These are phyloP conservation scores for Mycena vulgaris DNA, from an alignment of 768 basidiomycete species.

Conservation along the genomic window DNA sequence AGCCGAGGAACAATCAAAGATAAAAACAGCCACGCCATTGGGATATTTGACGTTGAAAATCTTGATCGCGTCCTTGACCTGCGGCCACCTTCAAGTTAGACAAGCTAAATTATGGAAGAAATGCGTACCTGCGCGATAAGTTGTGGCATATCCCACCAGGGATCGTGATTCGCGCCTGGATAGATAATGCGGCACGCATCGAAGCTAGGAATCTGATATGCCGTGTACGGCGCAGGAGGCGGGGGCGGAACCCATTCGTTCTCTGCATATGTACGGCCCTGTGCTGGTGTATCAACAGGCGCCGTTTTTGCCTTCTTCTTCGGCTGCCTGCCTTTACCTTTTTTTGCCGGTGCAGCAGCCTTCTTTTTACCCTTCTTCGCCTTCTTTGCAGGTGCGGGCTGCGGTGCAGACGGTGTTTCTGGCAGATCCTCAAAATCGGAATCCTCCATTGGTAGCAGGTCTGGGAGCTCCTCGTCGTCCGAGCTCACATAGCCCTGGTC, in stretches of 20 bases:
- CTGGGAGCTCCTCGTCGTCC: neutral
- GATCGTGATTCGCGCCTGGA: slow-evolving; percentile 42
- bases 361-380: neutral
- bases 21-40: slow-evolving; percentile 9
- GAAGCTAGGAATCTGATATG: slow-evolving; percentile 20
- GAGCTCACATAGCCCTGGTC: neutral
- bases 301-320: neutral
- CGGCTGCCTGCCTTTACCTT: neutral
- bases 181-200: slow-evolving; percentile 42
- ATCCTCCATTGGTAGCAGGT: neutral
- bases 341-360: neutral
- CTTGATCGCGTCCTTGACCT: slow-evolving; percentile 25
- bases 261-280: slow-evolving; percentile 5
- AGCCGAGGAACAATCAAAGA: slow-evolving; percentile 28
- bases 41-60: slow-evolving; percentile 36
- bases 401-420: neutral
- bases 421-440: neutral
- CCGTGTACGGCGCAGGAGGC: slow-evolving; percentile 13
- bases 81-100: neutral
- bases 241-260: slow-evolving; percentile 32
- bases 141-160: slow-evolving; percentile 45
- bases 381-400: neutral
- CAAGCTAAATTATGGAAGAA: neutral
- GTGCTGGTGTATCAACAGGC: neutral
- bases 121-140: slow-evolving; percentile 39